These are phyloP conservation scores for Saitozyma sp. DNA, from an alignment of 768 basidiomycete genomes.

Conservation along the genomic window DNA sequence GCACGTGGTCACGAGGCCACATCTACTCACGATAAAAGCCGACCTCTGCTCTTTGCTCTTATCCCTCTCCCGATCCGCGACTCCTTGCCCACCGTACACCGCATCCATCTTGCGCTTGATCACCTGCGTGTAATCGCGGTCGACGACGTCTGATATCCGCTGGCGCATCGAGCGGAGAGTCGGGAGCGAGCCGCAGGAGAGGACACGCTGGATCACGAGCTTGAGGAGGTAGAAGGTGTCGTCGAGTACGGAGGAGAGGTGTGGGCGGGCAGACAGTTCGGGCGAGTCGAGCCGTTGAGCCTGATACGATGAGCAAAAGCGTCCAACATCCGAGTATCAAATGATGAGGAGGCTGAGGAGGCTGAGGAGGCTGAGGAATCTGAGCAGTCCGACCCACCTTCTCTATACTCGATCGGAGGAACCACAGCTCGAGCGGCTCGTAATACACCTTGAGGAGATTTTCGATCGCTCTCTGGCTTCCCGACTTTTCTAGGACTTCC, in stretches of 20 bases:
- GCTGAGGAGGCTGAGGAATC: neutral
- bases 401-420: constrained; percentile 77
- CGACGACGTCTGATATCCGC: constrained; percentile 71
- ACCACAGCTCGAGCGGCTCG: constrained; percentile 88
- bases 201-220: constrained; percentile 69
- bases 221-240: constrained; percentile 97
- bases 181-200: constrained; percentile 71
- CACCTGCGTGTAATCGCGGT: constrained; percentile 75
- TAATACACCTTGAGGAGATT: constrained; percentile 73
- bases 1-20: neutral
- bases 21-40: constrained; percentile 73
- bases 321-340: neutral
- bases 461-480: constrained; percentile 60
- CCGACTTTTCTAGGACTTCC: constrained; percentile 46
- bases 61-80: constrained; percentile 61
- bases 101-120: constrained; percentile 85
- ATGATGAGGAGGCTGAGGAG: neutral
- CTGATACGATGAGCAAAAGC: constrained; percentile 54
- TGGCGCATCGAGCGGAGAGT: constrained; percentile 64
- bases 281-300: constrained; percentile 80
- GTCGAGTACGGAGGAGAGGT: constrained; percentile 60
- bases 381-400: constrained; percentile 62
- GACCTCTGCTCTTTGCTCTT: constrained; percentile 74
- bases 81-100: constrained; percentile 62
- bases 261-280: constrained; percentile 65